Base-by-base conservation (phyloP, 805 yeast genomes). In the Tanozyma kutaoensis region DNA sequence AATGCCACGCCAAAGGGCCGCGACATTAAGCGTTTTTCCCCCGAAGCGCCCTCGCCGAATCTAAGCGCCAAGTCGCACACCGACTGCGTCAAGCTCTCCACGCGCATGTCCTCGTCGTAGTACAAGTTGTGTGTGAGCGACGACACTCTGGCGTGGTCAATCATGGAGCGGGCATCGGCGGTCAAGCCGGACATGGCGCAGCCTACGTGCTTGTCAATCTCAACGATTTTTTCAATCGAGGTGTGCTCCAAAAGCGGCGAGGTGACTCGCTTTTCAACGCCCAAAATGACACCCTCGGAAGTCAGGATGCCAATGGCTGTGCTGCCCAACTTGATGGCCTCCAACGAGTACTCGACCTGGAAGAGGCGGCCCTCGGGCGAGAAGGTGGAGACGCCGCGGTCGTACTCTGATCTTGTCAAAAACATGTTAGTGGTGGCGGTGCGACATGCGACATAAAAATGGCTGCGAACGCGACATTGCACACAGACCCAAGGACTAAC, bases 181-280 rank as follows among this genome's bases (percentile, higher is more conserved):
- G 97, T 91, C 38, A 93, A 66, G 3, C 99, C 99, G 37, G 93
- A 76, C 96, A 91, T 91, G 42, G 99, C 98, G 58, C 96, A 85
- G 26, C 99, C 98, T 31, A 91, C 74, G 49, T 91, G 98, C 25
- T 62, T 61, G 48, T 91, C 99, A 32, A 91, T 78, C 48, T 91
- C 98, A 39, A 91, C 81, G 39, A 91, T 86, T 55, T 91, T 91
- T 50, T 93, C 98, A 47, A 93, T 86, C 24, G 95, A 81, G 16
- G 88, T 78, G 16, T 88, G 73, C 53, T 93, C 99, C 31, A 91
- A 66, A 36, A 91, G 60, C 9, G 93, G 69, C 8, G 96, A 86
- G 1, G 96, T 88, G 15, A 91, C 96, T 50, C 97, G 70, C 55
- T 91, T 93, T 58, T 91, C 99, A 15, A 93, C 98, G 16, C 95